Base-by-base conservation (phyloP, 2,329 filamentous ascomycete genomes). In the Endocalyx cinctus region DNA sequence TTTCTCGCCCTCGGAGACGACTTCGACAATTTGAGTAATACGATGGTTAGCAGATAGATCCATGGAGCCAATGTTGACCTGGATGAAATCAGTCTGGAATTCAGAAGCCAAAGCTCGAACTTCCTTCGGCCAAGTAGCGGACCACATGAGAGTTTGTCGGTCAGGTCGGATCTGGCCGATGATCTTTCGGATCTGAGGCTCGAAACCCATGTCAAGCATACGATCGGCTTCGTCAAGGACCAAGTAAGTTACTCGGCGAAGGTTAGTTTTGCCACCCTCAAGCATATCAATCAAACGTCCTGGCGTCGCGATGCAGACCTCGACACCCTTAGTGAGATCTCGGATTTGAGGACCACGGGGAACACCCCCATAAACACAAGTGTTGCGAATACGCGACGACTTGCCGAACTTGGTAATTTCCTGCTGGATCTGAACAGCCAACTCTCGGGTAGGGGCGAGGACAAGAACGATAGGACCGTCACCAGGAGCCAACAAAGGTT, bases 171-270 rank as follows among this genome's bases (percentile, higher is more conserved):
- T 97, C 70, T 98, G 92, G 45, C 84, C 77, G 51, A 98, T 89
- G 48, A 98, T 97, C 74, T 97, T 97, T 72, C 92, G 87, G 55
- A 98, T 97, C 65, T 97, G 92, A 48, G 92, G 92, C 70, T 98
- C 92, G 69, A 98, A 97, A 79, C 92, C 92, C 92, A 98, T 98
- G 70, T 98, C 92, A 62, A 98, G 76, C 92, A 98, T 98, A 58
- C 92, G 90, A 69, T 98, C 92, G 61, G 92, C 92, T 72, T 98
- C 92, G 55, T 98, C 92, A 45, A 98, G 88, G 49, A 97, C 92
- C 37, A 98, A 75, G 70, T 98, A 98, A 36, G 92, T 98, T 43
- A 97, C 89, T 63, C 92, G 88, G 48, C 90, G 90, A 45, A 98
- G 79, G 70, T 98, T 97, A 54, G 92, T 98, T 75, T 94, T 94